Evolutionary conservation across 2,329 filamentous ascomycete species (phyloP), one percentile per base, ranked within the genome.

Genomic region (Fusarium oxysporum): DNA sequence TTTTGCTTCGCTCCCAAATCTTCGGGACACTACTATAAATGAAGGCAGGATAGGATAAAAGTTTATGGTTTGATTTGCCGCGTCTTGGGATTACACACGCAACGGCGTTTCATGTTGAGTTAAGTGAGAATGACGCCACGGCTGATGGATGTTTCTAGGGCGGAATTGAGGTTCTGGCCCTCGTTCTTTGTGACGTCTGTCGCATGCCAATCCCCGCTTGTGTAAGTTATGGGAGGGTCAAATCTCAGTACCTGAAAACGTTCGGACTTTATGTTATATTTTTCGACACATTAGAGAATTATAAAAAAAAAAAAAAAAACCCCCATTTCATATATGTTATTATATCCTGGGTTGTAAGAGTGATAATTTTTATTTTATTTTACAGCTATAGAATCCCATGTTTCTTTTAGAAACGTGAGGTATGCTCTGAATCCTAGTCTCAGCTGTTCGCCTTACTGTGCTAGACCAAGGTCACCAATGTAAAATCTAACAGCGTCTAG

Each of bases 391-490:
- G 47, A 32, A 19, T 23, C 9, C 19, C 6, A 14, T 53, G 23
- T 37, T 53, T 21, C 48, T 35, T 53, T 38, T 13, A n/a, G 50
- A 38, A n/a, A 16, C 13, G 23, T 28, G 50, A 47, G 45, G 44
- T 57, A 62, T 47, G 54, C 35, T 44, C 37, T 37, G 44, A 61
- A 45, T 54, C 40, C 54, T 23, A 23, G 65, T 44, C 66, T 74
- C 73, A 72, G 73, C 61, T 70, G 71, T 61, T 76, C 71, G 65
- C 62, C 70, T 65, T 75, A 38, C 35, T 61, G 59, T 61, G 45
- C 73, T 62, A 54, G 13, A 37, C 33, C 21, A 37, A 21, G 23
- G 23, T 38, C 17, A 37, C 30, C 47, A 38, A 57, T 19, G n/a
- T n/a, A 47, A 64, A 60, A 71, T 72, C 72, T 70, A 70, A 65